A percentile compares a stretch with the other conserved stretches of the same genome.
These are phyloP conservation scores for Cryphonectria nitschkei DNA, from an alignment of 2,329 filamentous ascomycete species.

Conservation along the genomic window DNA sequence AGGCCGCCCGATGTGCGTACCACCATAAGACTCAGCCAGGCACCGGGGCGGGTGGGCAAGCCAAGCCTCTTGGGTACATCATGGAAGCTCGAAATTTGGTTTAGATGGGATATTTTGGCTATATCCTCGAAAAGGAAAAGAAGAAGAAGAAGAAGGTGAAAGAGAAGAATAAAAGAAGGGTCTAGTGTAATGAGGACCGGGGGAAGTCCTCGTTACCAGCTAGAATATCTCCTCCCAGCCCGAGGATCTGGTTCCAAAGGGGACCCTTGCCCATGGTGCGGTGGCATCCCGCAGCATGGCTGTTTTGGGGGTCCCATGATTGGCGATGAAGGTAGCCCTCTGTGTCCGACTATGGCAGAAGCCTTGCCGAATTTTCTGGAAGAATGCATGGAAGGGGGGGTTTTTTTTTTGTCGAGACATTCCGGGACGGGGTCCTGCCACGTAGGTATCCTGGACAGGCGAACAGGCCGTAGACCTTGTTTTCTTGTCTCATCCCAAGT, in stretches of 20 bases:
- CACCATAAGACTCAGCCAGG: background rate
- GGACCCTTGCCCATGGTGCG: background rate
- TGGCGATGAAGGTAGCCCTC: background rate
- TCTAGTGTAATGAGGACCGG: background rate
- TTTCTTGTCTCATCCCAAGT: slow-evolving; percentile 5
- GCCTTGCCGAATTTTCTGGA: slow-evolving; percentile 1
- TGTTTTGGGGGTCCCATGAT: background rate
- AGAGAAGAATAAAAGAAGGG: background rate
- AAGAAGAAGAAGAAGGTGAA: no score
- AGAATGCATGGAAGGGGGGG: slow-evolving; percentile 15
- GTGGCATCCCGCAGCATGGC: slow-evolving; percentile 12
- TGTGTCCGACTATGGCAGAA: background rate
- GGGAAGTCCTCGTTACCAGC: background rate
- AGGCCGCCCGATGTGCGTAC: slow-evolving; percentile 20
- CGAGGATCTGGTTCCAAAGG: background rate
- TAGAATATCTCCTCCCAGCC: background rate
- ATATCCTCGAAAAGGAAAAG: background rate
- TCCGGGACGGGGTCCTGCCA: background rate
- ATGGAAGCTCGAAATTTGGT: background rate
- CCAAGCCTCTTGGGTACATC: background rate
- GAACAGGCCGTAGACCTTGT: background rate
- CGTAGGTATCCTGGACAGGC: background rate
- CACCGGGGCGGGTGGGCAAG: background rate
- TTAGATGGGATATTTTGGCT: background rate
- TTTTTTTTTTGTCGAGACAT: background rate